Percentiles rank a stretch among this genome's conserved stretches.
Evolutionary conservation across 352 stramenopile genomes (phyloP).

Genomic region (Phytopythium sindhum): DNA sequence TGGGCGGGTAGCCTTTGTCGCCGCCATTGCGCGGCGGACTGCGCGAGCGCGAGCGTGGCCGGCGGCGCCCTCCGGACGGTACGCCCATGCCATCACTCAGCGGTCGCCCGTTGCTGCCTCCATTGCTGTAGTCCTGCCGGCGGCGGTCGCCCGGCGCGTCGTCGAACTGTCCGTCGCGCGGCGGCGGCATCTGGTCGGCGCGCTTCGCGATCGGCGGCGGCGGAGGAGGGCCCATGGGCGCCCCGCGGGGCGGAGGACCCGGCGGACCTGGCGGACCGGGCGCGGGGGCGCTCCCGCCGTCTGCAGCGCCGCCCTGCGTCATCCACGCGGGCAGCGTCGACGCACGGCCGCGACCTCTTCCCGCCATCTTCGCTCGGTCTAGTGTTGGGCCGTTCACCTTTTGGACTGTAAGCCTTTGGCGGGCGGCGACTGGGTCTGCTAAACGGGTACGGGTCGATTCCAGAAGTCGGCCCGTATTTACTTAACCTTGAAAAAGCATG

Average conservation of each 20-base stretch:
- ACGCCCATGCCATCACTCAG: constrained; percentile 15
- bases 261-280: constrained; percentile 6
- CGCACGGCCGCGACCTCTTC: constrained; percentile 67
- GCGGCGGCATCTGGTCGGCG: constrained; percentile 18
- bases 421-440: not conserved
- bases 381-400: not conserved
- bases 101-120: constrained; percentile 2
- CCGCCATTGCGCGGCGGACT: constrained; percentile 15
- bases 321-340: constrained; percentile 84
- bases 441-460: not conserved
- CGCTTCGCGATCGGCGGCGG: not conserved
- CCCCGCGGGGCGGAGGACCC: constrained; percentile 1
- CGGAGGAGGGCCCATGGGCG: not conserved
- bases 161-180: constrained; percentile 61
- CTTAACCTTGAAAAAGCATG: not conserved
- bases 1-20: constrained; percentile 12
- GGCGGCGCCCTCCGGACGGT: constrained; percentile 4
- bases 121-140: not conserved
- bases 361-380: constrained; percentile 35
- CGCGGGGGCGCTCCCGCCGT: constrained; percentile 4
- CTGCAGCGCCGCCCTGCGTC: constrained; percentile 49
- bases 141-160: constrained; percentile 35
- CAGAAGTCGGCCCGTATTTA: not conserved
- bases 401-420: constrained; percentile 2
- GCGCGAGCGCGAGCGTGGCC: constrained; percentile 13